Base-by-base conservation (phyloP, 2,329 filamentous ascomycete species). In the Fusarium sp. region DNA sequence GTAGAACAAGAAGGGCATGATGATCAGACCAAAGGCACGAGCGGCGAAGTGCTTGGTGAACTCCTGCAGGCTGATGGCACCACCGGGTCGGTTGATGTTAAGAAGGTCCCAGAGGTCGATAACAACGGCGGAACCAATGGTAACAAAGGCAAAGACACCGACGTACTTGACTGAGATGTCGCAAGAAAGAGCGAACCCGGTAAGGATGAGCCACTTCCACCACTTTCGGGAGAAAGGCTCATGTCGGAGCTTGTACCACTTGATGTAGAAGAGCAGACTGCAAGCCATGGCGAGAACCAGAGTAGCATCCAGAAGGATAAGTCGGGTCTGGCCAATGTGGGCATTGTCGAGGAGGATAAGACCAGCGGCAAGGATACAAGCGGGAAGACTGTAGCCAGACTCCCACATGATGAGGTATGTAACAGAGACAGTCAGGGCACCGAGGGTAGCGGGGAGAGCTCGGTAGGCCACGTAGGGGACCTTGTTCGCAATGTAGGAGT, bases 391-490 rank as follows among this genome's bases (percentile, higher is more conserved):
- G 83, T 99, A 99, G 68, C 94, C 96, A 49, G 96, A 98, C 82
- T 99, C 96, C 96, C 96, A 99, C 96, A 99, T 99, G 81, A 97
- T 99, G 78, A 97, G 83, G 81, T 97, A 99, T 58, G 93, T 91
- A 47, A 95, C 92, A n/a, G 94, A 92, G 52, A 99, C 93, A 13
- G 96, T 99, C 72, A 99, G 84, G 58, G 96, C 92, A 71, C 96
- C 96, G 73, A 98, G 89, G 49, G 96, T 88, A 63, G 96, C 96
- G 41, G 96, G 96, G 85, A 99, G 89, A 44, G 94, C 92, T 74
- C 96, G 93, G 84, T 97, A 97, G 66, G 96, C 94, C 68, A 99
- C 92, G 80, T 99, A 99, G 37, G 96, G 96, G 41, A 99, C 94
- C 79, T 97, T 96, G 86, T 99, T 98, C 63, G 91, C 88, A 75